Percentiles rank a stretch among this genome's conserved stretches.
Evolutionary conservation across 75 land plant genomes (phyloP).

Genomic region (Selaginella tamariscina): DNA sequence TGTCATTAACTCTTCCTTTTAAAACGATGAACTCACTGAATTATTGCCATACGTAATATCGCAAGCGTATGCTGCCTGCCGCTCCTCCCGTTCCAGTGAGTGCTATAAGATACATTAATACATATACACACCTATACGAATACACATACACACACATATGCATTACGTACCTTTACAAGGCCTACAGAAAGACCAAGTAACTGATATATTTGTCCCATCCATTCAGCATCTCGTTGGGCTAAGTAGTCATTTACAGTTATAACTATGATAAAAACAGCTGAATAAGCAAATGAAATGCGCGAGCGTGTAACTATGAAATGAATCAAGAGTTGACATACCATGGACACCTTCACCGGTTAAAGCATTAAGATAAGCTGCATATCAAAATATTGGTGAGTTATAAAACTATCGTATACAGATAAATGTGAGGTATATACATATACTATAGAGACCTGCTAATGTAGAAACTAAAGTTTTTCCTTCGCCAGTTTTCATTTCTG

Average conservation of each 20-base stretch:
- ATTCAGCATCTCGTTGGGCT: slow-evolving; percentile 98
- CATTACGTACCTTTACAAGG: slow-evolving; percentile 52
- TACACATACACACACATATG: not conserved
- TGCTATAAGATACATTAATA: not conserved
- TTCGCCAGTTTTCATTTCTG: slow-evolving; percentile 99
- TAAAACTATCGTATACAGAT: no score
- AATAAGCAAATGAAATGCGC: not conserved
- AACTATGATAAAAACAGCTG: slow-evolving; percentile 34
- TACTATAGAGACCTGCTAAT: slow-evolving; percentile 53
- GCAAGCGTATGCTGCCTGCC: slow-evolving; percentile 65
- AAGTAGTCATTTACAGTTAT: slow-evolving; percentile 97
- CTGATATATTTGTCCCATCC: slow-evolving; percentile 98
- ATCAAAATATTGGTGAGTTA: not conserved
- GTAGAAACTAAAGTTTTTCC: slow-evolving; percentile 98
- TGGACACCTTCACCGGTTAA: slow-evolving; percentile 91
- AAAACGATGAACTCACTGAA: slow-evolving; percentile 41
- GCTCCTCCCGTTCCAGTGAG: slow-evolving; percentile 32
- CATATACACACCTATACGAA: no score
- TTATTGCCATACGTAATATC: slow-evolving; percentile 97
- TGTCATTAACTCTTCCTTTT: not conserved
- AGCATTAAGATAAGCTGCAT: slow-evolving; percentile 82
- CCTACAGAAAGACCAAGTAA: slow-evolving; percentile 97
- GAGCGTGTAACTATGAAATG: no score
- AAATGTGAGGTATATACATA: no score
- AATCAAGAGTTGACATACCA: slow-evolving; percentile 37